Evolutionary conservation across 208 protist genomes (phyloP), one percentile per base, ranked within the genome.

Genomic region (Naegleria fowleri): DNA sequence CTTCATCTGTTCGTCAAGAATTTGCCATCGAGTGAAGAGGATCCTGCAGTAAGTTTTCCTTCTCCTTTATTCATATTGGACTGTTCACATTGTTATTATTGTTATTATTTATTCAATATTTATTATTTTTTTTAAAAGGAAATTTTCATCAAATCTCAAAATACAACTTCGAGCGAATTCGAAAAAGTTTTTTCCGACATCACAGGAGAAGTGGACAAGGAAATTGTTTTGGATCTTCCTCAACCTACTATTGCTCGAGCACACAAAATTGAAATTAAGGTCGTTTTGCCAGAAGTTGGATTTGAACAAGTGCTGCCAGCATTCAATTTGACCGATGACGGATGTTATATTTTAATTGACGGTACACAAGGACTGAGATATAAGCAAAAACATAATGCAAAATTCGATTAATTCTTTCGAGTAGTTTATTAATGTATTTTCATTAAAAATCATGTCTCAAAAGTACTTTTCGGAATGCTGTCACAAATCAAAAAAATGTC

Each of bases 281-380:
- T 79, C 0, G 29, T 36, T 2, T 79, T 79, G 36, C 16, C 67
- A 36, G 67, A 79, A 79, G 67, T 79, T 36, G 29, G 29, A 36
- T 36, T 79, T 79, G 67, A 36, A 79, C 29, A 79, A 36, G 29
- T 36, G 6, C 36, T 79, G 6, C 58, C 58, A 75, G 22, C 55
- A 67, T 79, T 79, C 36, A 79, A 79, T 79, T 79, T 79, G 29
- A 79, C 67, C 29, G 67, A 79, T 79, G 67, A 79, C 36, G 67
- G 67, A 79, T 11, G 5, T 36, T 79, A 79, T 36, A 33, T 79
- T 79, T 79, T 79, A 36, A 1, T 79, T 7, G 16, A 29, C 36
- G 7, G 67, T 36, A 7, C 16, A 6, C 25, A 36, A 79, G 67
- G 67, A 36, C 36, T 79, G 29, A 79, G 25, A 79, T 79, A 36